Conservation (phyloP, 495 filamentous ascomycete species). For the Pyrenula aspistea region DNA sequence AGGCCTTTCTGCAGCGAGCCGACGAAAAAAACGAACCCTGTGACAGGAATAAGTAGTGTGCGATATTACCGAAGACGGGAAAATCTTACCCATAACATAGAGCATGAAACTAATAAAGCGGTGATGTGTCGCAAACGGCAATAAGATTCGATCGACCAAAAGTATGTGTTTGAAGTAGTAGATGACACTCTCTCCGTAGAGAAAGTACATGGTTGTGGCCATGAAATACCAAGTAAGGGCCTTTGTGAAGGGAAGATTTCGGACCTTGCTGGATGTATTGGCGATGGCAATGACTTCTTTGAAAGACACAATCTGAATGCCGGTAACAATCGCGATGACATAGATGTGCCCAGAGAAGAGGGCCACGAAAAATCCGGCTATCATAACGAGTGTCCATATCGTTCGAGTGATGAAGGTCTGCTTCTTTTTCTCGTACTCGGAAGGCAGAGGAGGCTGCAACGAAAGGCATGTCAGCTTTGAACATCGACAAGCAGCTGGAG, state of each 20-base stretch:
- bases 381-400: constrained; percentile 98
- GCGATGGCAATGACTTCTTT: constrained; percentile 99
- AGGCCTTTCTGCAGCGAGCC: constrained; percentile 89
- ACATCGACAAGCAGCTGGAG: too few relatives aligned
- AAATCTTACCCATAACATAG: constrained; percentile 87
- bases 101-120: constrained; percentile 97
- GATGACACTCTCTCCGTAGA: constrained; percentile 97
- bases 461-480: constrained; percentile 12
- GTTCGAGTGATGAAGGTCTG: constrained; percentile 94
- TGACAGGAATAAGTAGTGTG: background rate
- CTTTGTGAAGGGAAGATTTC: constrained; percentile 88
- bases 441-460: constrained; percentile 30
- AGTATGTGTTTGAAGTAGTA: constrained; percentile 99
- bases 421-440: constrained; percentile 98
- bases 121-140: constrained; percentile 93
- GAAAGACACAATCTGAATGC: constrained; percentile 92
- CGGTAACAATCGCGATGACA: constrained; percentile 82
- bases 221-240: constrained; percentile 98
- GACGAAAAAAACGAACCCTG: constrained; percentile 98
- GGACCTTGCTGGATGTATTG: constrained; percentile 81
- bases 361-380: constrained; percentile 77
- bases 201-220: constrained; percentile 96
- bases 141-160: constrained; percentile 81
- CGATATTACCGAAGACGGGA: background rate
- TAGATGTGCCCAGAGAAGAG: constrained; percentile 96